Evolutionary conservation across 805 yeast species (phyloP), one percentile per base, ranked within the genome.

Genomic region (Tetrapisispora namnaoensis): DNA sequence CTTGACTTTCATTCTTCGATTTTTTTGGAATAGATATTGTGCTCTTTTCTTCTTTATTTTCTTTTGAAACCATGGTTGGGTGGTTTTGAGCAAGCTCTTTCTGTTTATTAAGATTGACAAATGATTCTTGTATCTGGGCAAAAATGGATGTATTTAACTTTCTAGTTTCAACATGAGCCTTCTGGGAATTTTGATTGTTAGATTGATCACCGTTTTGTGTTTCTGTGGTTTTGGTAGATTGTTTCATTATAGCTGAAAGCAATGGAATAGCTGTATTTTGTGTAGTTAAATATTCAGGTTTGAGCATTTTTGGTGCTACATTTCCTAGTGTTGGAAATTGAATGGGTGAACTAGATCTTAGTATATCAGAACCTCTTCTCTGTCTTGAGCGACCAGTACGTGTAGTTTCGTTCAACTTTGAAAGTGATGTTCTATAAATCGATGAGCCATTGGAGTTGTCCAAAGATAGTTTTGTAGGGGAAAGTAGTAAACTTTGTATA

Each of bases 391-490:
- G 49, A 18, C 59, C 59, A 22, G 51, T 49, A 28, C 59, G 49
- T 9, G 60, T 56, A 35, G 51, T 37, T 42, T 62, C 63, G 45
- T 57, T 60, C 38, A 64, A 51, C 45, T 64, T 64, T 5, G 68
- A 64, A 16, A 64, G 54, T 3, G 68, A 64, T 4, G 68, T 64
- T 32, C 66, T 51, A 38, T 60, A 62, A 42, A 41, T 41, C 11
- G 49, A 46, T 14, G 40, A 27, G 28, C 45, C 43, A n/a, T 45
- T 37, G 8, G 36, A 45, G 14, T 37, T 53, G 21, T 61, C 64
- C 30, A 64, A 45, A 30, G 59, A 59, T 46, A 62, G 48, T 46
- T 60, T 62, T 14, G 67, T 60, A 16, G 67, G 66, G 2, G 64
- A 56, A 4, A 57, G 50, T 20, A 62, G 50, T 18, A 60, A 46